Conservation (phyloP, 1,284 basidiomycete species). For the Microbotryum intermedium region DNA sequence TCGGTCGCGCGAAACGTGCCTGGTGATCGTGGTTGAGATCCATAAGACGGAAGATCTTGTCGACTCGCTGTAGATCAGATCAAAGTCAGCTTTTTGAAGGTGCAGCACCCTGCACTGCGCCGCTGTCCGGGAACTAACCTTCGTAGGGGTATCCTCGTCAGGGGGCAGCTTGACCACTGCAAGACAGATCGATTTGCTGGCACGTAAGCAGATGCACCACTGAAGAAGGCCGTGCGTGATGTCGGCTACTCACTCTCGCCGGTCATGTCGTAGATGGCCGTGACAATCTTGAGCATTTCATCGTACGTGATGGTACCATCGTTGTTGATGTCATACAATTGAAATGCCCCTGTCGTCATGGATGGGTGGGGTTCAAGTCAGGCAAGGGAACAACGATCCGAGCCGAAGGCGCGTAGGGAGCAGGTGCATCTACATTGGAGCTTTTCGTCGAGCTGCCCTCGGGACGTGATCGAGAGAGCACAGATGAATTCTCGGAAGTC, state of each 20-base stretch:
- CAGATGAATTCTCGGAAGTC: constrained; percentile 99
- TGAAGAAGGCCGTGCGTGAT: no score
- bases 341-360: constrained; percentile 79
- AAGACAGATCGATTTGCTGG: constrained; percentile 30
- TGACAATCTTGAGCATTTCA: constrained; percentile 96
- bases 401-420: neutral
- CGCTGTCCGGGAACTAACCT: constrained; percentile 49
- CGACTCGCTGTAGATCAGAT: constrained; percentile 59
- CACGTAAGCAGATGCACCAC: no score
- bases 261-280: constrained; percentile 97
- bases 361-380: neutral
- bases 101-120: neutral
- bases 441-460: constrained; percentile 94
- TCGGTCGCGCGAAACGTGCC: constrained; percentile 3
- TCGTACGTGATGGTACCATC: constrained; percentile 95
- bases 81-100: neutral
- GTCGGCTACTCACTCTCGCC: constrained; percentile 2
- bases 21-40: constrained; percentile 34
- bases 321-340: constrained; percentile 97
- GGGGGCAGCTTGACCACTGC: constrained; percentile 89
- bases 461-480: constrained; percentile 86
- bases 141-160: constrained; percentile 98
- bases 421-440: constrained; percentile 68
- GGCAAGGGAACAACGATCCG: neutral
- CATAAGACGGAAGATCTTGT: constrained; percentile 52